Conservation (phyloP, 2,329 filamentous ascomycete species). For the Aureobasidium namibiae region DNA sequence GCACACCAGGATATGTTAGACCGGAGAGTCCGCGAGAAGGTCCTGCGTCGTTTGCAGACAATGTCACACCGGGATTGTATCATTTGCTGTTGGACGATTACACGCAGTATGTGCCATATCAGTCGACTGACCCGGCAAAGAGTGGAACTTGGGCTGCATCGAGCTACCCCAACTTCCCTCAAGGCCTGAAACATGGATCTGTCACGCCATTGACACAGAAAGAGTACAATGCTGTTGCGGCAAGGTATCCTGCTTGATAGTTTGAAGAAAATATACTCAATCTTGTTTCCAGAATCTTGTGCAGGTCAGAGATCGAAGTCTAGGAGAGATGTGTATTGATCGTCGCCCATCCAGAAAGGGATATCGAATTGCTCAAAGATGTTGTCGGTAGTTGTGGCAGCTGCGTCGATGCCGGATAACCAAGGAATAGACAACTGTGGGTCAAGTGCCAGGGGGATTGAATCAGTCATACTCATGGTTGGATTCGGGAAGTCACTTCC, state of each 20-base stretch:
- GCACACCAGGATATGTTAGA: neutral
- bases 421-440: neutral
- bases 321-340: constrained; percentile 21
- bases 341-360: constrained; percentile 29
- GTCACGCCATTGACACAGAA: constrained; percentile 4
- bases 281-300: too few relatives aligned
- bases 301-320: neutral
- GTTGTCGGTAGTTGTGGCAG: constrained; percentile 18
- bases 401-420: neutral
- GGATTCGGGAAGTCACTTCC: neutral
- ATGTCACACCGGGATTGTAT: constrained; percentile 6
- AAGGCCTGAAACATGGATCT: constrained; percentile 4
- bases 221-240: constrained; percentile 8
- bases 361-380: constrained; percentile 29
- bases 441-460: neutral
- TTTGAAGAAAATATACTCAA: too few relatives aligned
- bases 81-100: constrained; percentile 11
- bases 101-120: constrained; percentile 1
- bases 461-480: neutral
- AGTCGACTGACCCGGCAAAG: neutral
- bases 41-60: constrained; percentile 10
- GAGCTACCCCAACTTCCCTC: constrained; percentile 1
- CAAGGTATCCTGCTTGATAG: neutral
- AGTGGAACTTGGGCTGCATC: neutral
- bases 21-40: constrained; percentile 7